phyloP scores from a whole-genome alignment of 768 basidiomycete species.

The Sarcodon aspratus region DNA sequence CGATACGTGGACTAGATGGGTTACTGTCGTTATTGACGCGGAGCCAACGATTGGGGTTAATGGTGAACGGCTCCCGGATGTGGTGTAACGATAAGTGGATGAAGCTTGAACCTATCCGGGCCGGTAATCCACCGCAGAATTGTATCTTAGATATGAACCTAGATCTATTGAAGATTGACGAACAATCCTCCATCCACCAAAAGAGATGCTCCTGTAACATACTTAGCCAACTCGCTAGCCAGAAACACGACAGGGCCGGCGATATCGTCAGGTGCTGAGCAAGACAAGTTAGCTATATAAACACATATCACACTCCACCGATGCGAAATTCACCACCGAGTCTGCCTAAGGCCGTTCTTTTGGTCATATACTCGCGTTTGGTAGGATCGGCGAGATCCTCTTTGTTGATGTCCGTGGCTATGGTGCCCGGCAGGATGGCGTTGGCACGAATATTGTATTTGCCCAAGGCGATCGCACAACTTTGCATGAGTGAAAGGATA shows the following conservation, averaged over 20 bases:
- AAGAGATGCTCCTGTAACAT: slow-evolving; percentile 54
- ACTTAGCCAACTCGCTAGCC: slow-evolving; percentile 58
- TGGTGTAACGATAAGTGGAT: neutral
- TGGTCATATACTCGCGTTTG: slow-evolving; percentile 54
- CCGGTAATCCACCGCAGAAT: neutral
- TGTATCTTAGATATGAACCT: slow-evolving; percentile 1
- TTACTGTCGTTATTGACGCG: slow-evolving; percentile 41
- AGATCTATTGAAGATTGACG: slow-evolving; percentile 56
- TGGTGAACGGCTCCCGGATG: slow-evolving; percentile 25
- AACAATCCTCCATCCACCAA: slow-evolving; percentile 68
- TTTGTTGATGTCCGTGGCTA: slow-evolving; percentile 69
- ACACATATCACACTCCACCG: neutral
- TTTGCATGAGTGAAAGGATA: slow-evolving; percentile 70
- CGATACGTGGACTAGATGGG: slow-evolving; percentile 37
- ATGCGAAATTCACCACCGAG: slow-evolving; percentile 40
- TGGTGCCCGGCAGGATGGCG: slow-evolving; percentile 65
- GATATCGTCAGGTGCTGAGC: slow-evolving; percentile 51
- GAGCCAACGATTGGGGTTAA: slow-evolving; percentile 34
- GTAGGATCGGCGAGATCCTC: slow-evolving; percentile 50
- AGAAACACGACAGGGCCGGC: slow-evolving; percentile 69
- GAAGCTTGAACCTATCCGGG: neutral
- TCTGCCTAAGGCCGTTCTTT: slow-evolving; percentile 53
- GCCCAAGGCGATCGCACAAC: slow-evolving; percentile 67
- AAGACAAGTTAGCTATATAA: neutral
- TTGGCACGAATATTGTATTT: slow-evolving; percentile 67